Conservation (phyloP, 2,329 filamentous ascomycete species). For the Pleurostoma richardsiae region DNA sequence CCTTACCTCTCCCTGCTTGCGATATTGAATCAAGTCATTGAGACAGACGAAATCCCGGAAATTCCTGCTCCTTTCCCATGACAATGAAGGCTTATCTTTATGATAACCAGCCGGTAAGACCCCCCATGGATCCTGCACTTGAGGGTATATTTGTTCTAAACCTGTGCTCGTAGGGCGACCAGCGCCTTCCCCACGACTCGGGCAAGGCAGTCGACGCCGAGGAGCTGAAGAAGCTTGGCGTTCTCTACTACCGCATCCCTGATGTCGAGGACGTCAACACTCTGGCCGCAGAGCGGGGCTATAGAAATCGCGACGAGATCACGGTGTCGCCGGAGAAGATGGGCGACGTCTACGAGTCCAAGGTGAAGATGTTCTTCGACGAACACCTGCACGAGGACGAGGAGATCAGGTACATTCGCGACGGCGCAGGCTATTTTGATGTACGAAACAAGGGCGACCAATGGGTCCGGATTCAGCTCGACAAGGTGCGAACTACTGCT, state of each 20-base stretch:
- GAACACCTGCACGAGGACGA: conserved; percentile 98
- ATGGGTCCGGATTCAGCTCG: conserved; percentile 83
- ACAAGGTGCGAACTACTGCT: conserved; percentile 41
- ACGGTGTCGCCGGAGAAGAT: conserved; percentile 81
- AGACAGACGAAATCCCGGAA: too few relatives aligned
- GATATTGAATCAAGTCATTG: too few relatives aligned
- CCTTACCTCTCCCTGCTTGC: too few relatives aligned
- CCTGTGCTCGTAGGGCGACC: conserved; percentile 66
- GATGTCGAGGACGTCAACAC: conserved; percentile 63
- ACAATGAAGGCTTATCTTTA: conserved; percentile 56
- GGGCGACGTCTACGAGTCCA: conserved; percentile 84
- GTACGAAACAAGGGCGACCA: conserved; percentile 76
- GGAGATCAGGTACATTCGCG: conserved; percentile 92
- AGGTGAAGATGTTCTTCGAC: conserved; percentile 88
- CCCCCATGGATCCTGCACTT: neutral
- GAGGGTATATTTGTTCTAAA: neutral
- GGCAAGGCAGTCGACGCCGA: conserved; percentile 60
- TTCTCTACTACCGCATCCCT: conserved; percentile 69
- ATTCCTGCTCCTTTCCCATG: neutral
- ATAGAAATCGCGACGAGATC: conserved; percentile 94
- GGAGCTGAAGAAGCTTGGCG: conserved; percentile 70
- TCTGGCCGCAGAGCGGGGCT: conserved; percentile 70
- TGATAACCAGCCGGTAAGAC: conserved; percentile 47
- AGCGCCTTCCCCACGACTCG: conserved; percentile 85
- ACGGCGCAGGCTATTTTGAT: conserved; percentile 88